Evolutionary conservation across 2,329 filamentous ascomycete genomes (phyloP), one percentile per base, ranked within the genome.

Genomic region (Cladosporium oxysporum): DNA sequence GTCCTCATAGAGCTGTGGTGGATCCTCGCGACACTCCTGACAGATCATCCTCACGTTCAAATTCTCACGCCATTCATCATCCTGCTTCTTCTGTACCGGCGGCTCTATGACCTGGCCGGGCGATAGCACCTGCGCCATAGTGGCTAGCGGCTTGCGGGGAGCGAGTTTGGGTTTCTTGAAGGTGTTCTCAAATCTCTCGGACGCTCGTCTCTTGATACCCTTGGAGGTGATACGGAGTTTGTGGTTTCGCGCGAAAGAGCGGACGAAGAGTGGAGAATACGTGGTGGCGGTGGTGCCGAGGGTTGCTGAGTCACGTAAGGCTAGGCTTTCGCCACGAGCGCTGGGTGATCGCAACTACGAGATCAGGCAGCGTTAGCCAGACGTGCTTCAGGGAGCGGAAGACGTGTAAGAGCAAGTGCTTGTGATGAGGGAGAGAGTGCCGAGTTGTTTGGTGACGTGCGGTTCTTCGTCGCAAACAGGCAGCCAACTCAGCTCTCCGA

Each of bases 1-100:
- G 77, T 98, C 95, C 76, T 98, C 95, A 55, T 95, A 87, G 41
- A 99, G 83, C 70, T 97, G 93, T 5, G 95, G 94, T n/a, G 95
- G 95, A 63, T 88, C 85, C 76, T 97, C 92, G 75, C 90, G 90
- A 84, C 95, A 99, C 76, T 99, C 94, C 18, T 88, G 90, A 78
- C 95, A 99, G 70, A 92, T 89, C 69, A 98, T 80, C 71, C 90
- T 88, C 75, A 92, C 90, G 77, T 92, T 96, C 66, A 98, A 85
- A 72, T 98, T 95, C 78, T 97, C 90, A 74, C 88, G 87, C 84
- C 89, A 96, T 69, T 83, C 77, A 67, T 79, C 74, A 58, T 82
- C 76, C 16, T 69, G 58, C 59, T 74, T 73, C 55, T 71, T 73
- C 33, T 76, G 77, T 64, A 70, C 64, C 73, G 72, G 68, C 64